phyloP scores from a whole-genome alignment of 352 stramenopile species.

The Globisporangium paddicum region DNA sequence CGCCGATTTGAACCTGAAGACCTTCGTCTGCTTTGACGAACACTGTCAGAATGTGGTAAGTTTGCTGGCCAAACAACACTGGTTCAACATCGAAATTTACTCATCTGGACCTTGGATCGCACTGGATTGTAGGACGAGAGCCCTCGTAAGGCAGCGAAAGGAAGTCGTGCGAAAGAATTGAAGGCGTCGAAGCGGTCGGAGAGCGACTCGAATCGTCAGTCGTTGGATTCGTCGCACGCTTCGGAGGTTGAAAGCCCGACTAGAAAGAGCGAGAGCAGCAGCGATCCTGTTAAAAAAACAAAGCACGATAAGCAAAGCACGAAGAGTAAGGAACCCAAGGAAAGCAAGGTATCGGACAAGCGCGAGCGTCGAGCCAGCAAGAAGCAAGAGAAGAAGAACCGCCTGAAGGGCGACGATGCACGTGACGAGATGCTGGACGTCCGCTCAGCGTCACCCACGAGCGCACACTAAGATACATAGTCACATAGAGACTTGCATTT shows the following conservation, averaged over 20 bases:
- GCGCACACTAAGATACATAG: not conserved
- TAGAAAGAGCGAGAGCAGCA: constrained; percentile 15
- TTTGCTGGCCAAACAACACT: not conserved
- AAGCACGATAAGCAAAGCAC: not conserved
- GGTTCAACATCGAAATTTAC: not conserved
- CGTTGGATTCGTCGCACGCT: not conserved
- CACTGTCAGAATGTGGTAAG: constrained; percentile 58
- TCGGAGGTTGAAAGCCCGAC: not conserved
- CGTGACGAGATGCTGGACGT: not conserved
- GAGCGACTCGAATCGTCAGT: constrained; percentile 15
- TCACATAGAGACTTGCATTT: not conserved
- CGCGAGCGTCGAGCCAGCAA: constrained; percentile 14
- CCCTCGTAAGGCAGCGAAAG: constrained; percentile 21
- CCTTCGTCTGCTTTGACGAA: constrained; percentile 58
- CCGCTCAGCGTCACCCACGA: constrained; percentile 9
- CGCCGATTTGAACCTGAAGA: constrained; percentile 38
- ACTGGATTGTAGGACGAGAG: constrained; percentile 20
- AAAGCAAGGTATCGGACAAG: constrained; percentile 1
- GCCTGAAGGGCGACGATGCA: not conserved
- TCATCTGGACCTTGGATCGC: not conserved
- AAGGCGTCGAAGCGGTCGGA: constrained; percentile 13
- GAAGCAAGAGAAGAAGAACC: constrained; percentile 19
- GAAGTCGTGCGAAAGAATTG: constrained; percentile 12
- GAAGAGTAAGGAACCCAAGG: not conserved
- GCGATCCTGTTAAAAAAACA: not conserved